Evolutionary conservation across 164 flowering plant genomes (phyloP).

Genomic region (Protea cynaroides): DNA sequence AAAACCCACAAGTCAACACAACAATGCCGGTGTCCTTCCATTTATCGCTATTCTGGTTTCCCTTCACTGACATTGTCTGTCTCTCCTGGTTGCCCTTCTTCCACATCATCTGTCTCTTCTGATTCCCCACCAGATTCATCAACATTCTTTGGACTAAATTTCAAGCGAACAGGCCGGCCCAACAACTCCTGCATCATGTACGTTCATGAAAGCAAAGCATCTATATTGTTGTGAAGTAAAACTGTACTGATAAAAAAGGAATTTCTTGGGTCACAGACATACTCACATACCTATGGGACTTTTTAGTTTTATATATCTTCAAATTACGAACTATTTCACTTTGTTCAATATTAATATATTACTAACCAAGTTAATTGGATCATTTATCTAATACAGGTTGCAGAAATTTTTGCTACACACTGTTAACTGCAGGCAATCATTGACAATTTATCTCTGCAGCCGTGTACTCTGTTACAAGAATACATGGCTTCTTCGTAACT

Average conservation of each 20-base stretch:
- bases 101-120: conserved; percentile 18
- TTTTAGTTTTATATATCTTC: background rate
- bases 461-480: too few relatives aligned
- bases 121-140: conserved; percentile 30
- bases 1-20: background rate
- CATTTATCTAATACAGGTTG: too few relatives aligned
- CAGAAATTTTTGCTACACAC: too few relatives aligned
- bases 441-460: too few relatives aligned
- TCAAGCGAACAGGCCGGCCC: conserved; percentile 65
- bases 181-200: conserved; percentile 54
- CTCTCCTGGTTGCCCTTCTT: conserved; percentile 20
- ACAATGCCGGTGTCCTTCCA: background rate
- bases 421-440: too few relatives aligned
- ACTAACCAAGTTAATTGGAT: too few relatives aligned
- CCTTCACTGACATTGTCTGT: conserved; percentile 12
- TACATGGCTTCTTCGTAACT: too few relatives aligned
- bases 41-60: conserved; percentile 17
- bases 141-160: conserved; percentile 41
- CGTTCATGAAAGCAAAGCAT: background rate
- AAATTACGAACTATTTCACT: background rate
- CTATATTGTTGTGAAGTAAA: background rate
- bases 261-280: too few relatives aligned
- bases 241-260: background rate
- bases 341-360: background rate
- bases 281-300: too few relatives aligned